Evolutionary conservation across 495 filamentous ascomycete species (phyloP).

Genomic region (Penicillium maclennaniae): DNA sequence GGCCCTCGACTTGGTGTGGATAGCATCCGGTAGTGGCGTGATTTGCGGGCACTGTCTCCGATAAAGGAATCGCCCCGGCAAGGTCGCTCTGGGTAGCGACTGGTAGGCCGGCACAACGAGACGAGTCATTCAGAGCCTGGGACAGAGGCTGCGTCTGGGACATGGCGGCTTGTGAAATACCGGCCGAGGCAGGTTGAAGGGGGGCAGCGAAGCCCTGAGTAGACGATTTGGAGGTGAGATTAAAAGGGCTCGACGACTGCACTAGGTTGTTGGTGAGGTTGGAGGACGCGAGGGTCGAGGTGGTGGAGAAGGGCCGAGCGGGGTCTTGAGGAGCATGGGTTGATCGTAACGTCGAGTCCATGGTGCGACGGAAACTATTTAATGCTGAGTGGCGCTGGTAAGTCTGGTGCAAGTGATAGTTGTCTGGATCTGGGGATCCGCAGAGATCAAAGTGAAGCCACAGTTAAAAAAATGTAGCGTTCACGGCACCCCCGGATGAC

Average conservation of each 20-base stretch:
- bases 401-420: not conserved
- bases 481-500: conserved; percentile 9
- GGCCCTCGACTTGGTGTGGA: conserved; percentile 30
- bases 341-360: conserved; percentile 21
- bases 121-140: conserved; percentile 11
- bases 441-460: conserved; percentile 6
- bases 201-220: conserved; percentile 15
- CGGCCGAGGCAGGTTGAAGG: conserved; percentile 11
- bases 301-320: conserved; percentile 12
- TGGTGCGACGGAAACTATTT: conserved; percentile 2
- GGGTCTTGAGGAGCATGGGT: conserved; percentile 15
- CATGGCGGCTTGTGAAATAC: conserved; percentile 11
- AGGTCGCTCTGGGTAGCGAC: conserved; percentile 8
- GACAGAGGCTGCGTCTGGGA: conserved; percentile 17
- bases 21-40: conserved; percentile 21
- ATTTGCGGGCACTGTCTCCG: conserved; percentile 11
- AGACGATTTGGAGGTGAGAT: conserved; percentile 6
- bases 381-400: not conserved
- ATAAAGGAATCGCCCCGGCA: conserved; percentile 7
- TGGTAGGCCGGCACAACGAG: conserved; percentile 5
- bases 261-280: conserved; percentile 6
- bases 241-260: conserved; percentile 13
- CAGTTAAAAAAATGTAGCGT: conserved; percentile 8
- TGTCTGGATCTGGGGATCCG: conserved; percentile 3
- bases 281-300: conserved; percentile 8